phyloP scores from a whole-genome alignment of 768 basidiomycete genomes.

The Clitopilus passeckerianus region DNA sequence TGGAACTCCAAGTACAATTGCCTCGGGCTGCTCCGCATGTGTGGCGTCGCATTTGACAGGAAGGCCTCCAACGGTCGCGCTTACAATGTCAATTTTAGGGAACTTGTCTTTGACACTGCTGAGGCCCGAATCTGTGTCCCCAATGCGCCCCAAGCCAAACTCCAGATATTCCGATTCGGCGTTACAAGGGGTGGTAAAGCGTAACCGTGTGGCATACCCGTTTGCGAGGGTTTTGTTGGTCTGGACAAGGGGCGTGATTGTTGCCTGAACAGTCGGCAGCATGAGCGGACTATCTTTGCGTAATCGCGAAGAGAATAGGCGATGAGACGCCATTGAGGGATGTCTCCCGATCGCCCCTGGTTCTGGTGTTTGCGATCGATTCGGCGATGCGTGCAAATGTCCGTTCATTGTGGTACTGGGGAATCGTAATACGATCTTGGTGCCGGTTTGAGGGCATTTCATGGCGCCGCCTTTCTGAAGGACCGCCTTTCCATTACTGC shows the following conservation, averaged over 20 bases:
- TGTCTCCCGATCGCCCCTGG: conserved; percentile 21
- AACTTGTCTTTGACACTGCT: conserved; percentile 15
- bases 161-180: conserved; percentile 71
- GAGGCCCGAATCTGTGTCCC: conserved; percentile 11
- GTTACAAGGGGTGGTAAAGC: conserved; percentile 50
- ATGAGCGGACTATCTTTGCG: conserved; percentile 53
- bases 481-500: conserved; percentile 60
- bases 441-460: conserved; percentile 58
- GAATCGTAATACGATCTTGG: conserved; percentile 48
- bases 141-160: conserved; percentile 60
- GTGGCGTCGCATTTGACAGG: conserved; percentile 56
- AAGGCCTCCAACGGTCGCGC: conserved; percentile 60
- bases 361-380: conserved; percentile 32
- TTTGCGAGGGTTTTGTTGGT: conserved; percentile 24
- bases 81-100: conserved; percentile 50
- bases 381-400: conserved; percentile 14
- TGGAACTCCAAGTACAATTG: conserved; percentile 27
- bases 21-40: conserved; percentile 32
- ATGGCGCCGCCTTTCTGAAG: conserved; percentile 55
- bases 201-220: conserved; percentile 57
- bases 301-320: conserved; percentile 20
- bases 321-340: conserved; percentile 20
- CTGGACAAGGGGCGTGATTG: conserved; percentile 46
- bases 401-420: conserved; percentile 5
- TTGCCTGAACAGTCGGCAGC: conserved; percentile 53